Percentiles rank a stretch among this genome's conserved stretches.
These are phyloP conservation scores for Trichoderma koningiopsis DNA, from an alignment of 2,329 filamentous ascomycete genomes.

Conservation along the genomic window DNA sequence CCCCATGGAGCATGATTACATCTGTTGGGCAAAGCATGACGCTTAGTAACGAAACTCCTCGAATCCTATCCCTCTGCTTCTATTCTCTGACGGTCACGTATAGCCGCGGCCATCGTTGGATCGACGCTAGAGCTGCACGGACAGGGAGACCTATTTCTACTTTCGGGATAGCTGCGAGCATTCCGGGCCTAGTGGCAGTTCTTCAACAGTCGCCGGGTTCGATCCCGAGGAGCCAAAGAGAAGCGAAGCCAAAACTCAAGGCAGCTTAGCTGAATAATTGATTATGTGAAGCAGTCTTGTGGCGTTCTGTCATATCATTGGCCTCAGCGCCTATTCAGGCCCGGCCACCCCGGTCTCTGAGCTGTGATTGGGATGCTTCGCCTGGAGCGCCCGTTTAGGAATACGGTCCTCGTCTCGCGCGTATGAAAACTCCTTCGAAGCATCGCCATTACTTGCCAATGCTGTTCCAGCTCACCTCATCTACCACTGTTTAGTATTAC, in stretches of 20 bases:
- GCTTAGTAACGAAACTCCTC: background rate
- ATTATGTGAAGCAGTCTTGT: background rate
- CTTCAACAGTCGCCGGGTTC: background rate
- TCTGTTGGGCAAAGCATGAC: background rate
- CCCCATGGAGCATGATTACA: background rate
- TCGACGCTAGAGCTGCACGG: conserved; percentile 10
- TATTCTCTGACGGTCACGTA: background rate
- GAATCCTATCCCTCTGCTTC: background rate
- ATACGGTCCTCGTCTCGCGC: background rate
- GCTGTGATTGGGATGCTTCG: background rate
- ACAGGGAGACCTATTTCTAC: conserved; percentile 8
- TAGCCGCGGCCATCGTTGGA: background rate
- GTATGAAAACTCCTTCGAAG: background rate
- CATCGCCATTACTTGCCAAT: background rate
- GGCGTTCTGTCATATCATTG: background rate
- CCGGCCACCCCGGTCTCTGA: background rate
- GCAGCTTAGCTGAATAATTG: background rate
- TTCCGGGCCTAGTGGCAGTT: background rate
- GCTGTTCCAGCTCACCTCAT: background rate
- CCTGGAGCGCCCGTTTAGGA: background rate
- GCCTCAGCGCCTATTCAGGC: background rate
- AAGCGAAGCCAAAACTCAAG: background rate
- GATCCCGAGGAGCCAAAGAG: background rate
- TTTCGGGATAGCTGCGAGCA: background rate
- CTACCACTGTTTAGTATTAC: background rate